These are phyloP conservation scores for Fusarium ambrosium DNA, from an alignment of 2,329 filamentous ascomycete genomes.

Conservation along the genomic window DNA sequence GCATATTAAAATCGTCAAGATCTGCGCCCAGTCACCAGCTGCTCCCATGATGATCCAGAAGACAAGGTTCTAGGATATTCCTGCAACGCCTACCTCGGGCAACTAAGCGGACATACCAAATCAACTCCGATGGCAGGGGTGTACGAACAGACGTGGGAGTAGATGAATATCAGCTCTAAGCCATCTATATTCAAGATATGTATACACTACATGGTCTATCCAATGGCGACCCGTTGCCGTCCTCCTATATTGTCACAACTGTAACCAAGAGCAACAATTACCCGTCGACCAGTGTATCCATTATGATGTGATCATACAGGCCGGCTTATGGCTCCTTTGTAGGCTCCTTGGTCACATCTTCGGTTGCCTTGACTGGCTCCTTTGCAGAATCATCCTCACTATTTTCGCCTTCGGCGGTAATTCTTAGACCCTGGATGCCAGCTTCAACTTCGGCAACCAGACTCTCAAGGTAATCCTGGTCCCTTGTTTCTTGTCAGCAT, in stretches of 20 bases:
- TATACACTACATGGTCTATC: slow-evolving; percentile 7
- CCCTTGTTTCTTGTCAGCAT: slow-evolving; percentile 61
- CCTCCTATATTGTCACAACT: slow-evolving; percentile 11
- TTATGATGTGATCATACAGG: background rate
- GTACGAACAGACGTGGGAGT: slow-evolving; percentile 10
- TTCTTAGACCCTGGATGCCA: slow-evolving; percentile 79
- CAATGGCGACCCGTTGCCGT: slow-evolving; percentile 14
- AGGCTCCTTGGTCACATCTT: slow-evolving; percentile 28
- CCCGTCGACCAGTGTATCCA: background rate
- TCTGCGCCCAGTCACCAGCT: slow-evolving; percentile 1
- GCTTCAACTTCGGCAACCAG: slow-evolving; percentile 82
- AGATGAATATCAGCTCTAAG: slow-evolving; percentile 6
- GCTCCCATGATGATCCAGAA: background rate
- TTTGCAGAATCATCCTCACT: slow-evolving; percentile 68
- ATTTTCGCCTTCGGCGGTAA: slow-evolving; percentile 76
- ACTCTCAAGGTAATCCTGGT: slow-evolving; percentile 82
- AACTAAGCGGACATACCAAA: slow-evolving; percentile 1
- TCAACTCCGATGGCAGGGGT: background rate
- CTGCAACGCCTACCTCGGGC: slow-evolving; percentile 1
- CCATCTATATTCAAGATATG: background rate
- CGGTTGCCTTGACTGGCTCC: slow-evolving; percentile 24
- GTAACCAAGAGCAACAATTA: slow-evolving; percentile 1
- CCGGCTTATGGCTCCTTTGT: slow-evolving; percentile 27
- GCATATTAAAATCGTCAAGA: slow-evolving; percentile 21
- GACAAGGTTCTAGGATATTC: slow-evolving; percentile 9